Percentiles rank a stretch among this genome's conserved stretches.
Conservation (phyloP, 495 filamentous ascomycete genomes). For the Aspergillus ellipticus region DNA sequence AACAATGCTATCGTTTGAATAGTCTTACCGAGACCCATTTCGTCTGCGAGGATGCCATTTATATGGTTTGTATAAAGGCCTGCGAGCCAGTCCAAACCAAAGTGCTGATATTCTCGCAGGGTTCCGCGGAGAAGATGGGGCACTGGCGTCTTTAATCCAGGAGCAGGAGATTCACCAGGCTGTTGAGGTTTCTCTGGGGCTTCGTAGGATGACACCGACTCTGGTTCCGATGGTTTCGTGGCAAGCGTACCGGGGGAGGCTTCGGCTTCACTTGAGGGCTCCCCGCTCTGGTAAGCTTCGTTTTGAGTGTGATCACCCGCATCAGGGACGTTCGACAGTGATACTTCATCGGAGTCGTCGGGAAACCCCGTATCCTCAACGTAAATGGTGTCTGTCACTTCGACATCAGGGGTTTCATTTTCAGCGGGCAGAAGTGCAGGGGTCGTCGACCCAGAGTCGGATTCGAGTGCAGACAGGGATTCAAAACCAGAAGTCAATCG, state of each 20-base stretch:
- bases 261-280: slow-evolving; percentile 41
- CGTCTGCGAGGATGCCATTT: slow-evolving; percentile 98
- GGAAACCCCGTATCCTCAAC: neutral
- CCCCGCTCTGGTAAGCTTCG: slow-evolving; percentile 29
- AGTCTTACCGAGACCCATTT: slow-evolving; percentile 99
- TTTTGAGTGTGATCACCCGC: slow-evolving; percentile 14
- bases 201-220: slow-evolving; percentile 61
- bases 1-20: slow-evolving; percentile 97
- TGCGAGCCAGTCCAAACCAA: slow-evolving; percentile 94
- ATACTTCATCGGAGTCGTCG: slow-evolving; percentile 1
- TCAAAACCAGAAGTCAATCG: neutral
- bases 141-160: slow-evolving; percentile 64
- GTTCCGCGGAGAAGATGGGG: slow-evolving; percentile 88
- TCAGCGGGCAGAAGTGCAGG: slow-evolving; percentile 17
- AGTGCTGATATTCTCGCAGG: slow-evolving; percentile 94
- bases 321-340: neutral
- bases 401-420: slow-evolving; percentile 5
- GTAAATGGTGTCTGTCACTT: slow-evolving; percentile 7
- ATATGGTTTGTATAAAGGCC: slow-evolving; percentile 86
- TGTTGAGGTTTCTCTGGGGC: slow-evolving; percentile 34
- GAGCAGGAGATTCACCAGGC: slow-evolving; percentile 29
- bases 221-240: slow-evolving; percentile 64
- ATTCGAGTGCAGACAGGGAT: neutral
- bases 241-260: slow-evolving; percentile 59
- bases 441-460: neutral